Percentiles rank a stretch among this genome's conserved stretches.
These are phyloP conservation scores for Amaranthus palmeri DNA, from an alignment of 148 eudicot species.

Conservation along the genomic window DNA sequence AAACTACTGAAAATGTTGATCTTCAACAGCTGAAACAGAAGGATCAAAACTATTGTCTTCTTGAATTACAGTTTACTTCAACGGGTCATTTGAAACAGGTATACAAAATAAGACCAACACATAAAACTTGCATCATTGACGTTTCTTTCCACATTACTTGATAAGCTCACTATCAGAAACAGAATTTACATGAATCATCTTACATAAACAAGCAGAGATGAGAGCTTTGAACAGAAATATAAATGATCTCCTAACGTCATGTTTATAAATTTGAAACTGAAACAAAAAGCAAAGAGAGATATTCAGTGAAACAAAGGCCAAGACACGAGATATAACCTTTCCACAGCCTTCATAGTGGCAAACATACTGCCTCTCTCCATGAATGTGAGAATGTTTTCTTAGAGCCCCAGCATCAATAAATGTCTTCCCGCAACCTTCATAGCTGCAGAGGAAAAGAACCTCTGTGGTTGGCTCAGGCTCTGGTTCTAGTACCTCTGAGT, in stretches of 20 bases:
- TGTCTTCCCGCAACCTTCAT: conserved; percentile 95
- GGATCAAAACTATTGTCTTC: neutral
- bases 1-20: neutral
- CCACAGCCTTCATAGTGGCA: conserved; percentile 86
- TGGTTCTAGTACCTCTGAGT: conserved; percentile 58
- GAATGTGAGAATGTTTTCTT: conserved; percentile 93
- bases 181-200: neutral
- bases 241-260: neutral
- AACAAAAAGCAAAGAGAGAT: neutral
- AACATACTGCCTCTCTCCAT: conserved; percentile 89
- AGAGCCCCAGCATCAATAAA: conserved; percentile 93
- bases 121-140: neutral
- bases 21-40: neutral
- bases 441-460: conserved; percentile 97
- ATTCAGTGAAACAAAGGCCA: neutral
- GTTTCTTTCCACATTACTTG: neutral
- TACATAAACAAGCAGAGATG: neutral
- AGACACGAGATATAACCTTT: conserved; percentile 41
- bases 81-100: neutral
- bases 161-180: neutral
- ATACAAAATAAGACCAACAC: neutral
- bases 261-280: neutral
- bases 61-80: neutral
- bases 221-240: neutral
- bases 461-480: conserved; percentile 98